Evolutionary conservation across 2,329 filamentous ascomycete genomes (phyloP).

Genomic region (Neopestalotiopsis sp.): DNA sequence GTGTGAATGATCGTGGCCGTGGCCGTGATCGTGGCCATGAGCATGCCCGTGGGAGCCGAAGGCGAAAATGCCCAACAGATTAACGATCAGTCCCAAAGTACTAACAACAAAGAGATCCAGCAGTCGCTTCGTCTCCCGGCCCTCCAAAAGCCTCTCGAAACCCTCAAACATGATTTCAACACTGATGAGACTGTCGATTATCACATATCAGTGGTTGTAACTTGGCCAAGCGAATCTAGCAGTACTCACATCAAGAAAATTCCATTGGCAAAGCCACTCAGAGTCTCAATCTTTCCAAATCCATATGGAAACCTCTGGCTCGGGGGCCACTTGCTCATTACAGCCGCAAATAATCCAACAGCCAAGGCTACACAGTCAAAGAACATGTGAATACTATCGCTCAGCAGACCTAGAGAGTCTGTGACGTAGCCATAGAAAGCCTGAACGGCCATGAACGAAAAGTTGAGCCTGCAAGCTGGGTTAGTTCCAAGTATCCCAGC

Average conservation of each 20-base stretch:
- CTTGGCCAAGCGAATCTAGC: background rate
- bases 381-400: slow-evolving; percentile 99
- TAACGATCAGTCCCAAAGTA: slow-evolving; percentile 83
- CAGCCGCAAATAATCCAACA: slow-evolving; percentile 87
- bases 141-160: slow-evolving; percentile 83
- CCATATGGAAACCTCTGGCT: slow-evolving; percentile 91
- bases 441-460: slow-evolving; percentile 93
- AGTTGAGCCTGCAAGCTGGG: slow-evolving; percentile 73
- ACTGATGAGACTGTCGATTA: slow-evolving; percentile 74
- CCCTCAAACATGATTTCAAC: slow-evolving; percentile 96
- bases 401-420: slow-evolving; percentile 91
- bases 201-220: background rate
- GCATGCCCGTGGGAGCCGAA: slow-evolving; percentile 72
- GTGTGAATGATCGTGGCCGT: slow-evolving; percentile 39
- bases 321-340: slow-evolving; percentile 96
- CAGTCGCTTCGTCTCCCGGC: slow-evolving; percentile 81
- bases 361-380: slow-evolving; percentile 94
- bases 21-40: slow-evolving; percentile 45
- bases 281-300: slow-evolving; percentile 93
- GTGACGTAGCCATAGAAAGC: slow-evolving; percentile 93
- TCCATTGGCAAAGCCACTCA: slow-evolving; percentile 96
- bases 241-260: slow-evolving; percentile 83
- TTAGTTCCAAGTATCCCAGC: slow-evolving; percentile 21
- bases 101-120: slow-evolving; percentile 90
- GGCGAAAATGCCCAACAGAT: slow-evolving; percentile 87